Evolutionary conservation across 495 filamentous ascomycete genomes (phyloP), one percentile per base, ranked within the genome.

Genomic region (Hypoxylon crocopeplum): DNA sequence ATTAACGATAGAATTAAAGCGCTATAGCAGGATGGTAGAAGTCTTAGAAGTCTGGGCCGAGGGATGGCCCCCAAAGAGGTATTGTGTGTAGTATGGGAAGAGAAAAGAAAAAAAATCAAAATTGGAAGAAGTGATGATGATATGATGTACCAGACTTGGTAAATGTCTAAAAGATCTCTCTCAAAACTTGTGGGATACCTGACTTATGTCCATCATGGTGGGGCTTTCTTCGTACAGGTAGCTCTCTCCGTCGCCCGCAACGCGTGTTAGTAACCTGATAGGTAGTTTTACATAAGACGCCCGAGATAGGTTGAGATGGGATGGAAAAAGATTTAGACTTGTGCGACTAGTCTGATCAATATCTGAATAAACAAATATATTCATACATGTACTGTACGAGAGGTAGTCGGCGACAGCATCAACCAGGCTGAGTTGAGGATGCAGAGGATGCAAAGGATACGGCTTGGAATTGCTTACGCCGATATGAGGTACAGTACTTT

Each of bases 181-280:
- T 57, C 36, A 53, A 57, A 58, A 57, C 53, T 48, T 63, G 60
- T 58, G 60, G 53, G 53, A 57, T 52, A 53, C 41, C 53, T 63
- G 60, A 57, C 53, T 63, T 62, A 62, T 62, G 59, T 54, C 42
- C 48, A 63, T 58, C 60, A 63, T 58, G 60, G 60, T 63, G 60
- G 60, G 60, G 60, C 60, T 48, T 16, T 48, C 20, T 47, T n/a
- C n/a, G n/a, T n/a, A n/a, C 13, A 17, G 17, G 19, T 40, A 51
- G 56, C 22, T 45, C 49, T 44, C 39, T 42, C 49, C 50, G 51
- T 32, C 20, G 27, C 40, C 50, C 41, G 40, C 32, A 39, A n/a
- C 22, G 19, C 24, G 29, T 33, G 37, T 41, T 33, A 7, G 45
- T 33, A 29, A 27, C 7, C 24, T 27, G 24, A 3, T 27, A 25